These are phyloP conservation scores for Agaricales sp. DNA, from an alignment of 1,284 basidiomycete species.

Conservation along the genomic window DNA sequence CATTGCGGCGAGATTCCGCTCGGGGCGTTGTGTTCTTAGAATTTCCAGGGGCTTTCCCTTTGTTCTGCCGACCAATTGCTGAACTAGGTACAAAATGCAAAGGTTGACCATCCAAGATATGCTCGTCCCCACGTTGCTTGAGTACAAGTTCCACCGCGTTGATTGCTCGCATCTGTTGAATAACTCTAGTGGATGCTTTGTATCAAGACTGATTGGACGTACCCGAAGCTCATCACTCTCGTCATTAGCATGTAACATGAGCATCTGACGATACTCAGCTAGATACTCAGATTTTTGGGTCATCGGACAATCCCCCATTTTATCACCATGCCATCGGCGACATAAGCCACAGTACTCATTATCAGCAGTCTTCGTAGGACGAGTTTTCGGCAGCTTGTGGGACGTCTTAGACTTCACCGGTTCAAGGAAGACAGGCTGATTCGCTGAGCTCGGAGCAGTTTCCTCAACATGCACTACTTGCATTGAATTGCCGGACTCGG, in stretches of 20 bases:
- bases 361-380: constrained; percentile 11
- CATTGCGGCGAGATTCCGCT: background rate
- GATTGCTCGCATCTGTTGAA: constrained; percentile 47
- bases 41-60: constrained; percentile 8
- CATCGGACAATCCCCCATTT: constrained; percentile 46
- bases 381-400: background rate
- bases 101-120: constrained; percentile 52
- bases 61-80: background rate
- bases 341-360: constrained; percentile 49
- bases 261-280: constrained; percentile 54
- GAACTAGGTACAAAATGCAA: constrained; percentile 31
- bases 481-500: background rate
- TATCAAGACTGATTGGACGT: constrained; percentile 14
- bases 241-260: constrained; percentile 47
- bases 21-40: background rate
- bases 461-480: no score
- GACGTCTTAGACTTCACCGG: constrained; percentile 11
- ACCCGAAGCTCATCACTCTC: constrained; percentile 59
- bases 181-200: constrained; percentile 6
- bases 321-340: constrained; percentile 35
- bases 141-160: constrained; percentile 55
- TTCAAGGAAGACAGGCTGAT: background rate
- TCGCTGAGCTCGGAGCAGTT: background rate
- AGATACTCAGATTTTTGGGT: constrained; percentile 52
- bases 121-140: constrained; percentile 37